A percentile compares a stretch with the other conserved stretches of the same genome.
Evolutionary conservation across 2,329 filamentous ascomycete genomes (phyloP).

Genomic region (Cladobotryum mycophilum): DNA sequence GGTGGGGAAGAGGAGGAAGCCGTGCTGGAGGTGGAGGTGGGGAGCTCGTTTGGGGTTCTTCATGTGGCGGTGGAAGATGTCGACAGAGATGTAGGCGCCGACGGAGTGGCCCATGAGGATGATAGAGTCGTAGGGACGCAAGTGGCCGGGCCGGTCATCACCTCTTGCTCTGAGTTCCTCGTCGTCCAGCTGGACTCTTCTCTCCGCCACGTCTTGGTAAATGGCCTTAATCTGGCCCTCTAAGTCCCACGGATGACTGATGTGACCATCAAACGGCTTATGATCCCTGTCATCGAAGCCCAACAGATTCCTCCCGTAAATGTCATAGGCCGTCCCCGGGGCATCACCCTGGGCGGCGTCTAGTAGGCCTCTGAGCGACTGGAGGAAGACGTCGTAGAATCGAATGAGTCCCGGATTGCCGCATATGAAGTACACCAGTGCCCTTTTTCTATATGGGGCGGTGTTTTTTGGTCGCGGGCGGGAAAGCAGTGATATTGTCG

Average conservation of each 20-base stretch:
- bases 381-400: constrained; percentile 66
- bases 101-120: constrained; percentile 70
- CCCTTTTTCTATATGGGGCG: constrained; percentile 19
- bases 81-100: constrained; percentile 64
- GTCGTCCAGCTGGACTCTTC: constrained; percentile 16
- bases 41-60: constrained; percentile 28
- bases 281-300: constrained; percentile 53
- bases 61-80: constrained; percentile 55
- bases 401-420: constrained; percentile 71
- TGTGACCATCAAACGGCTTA: constrained; percentile 33
- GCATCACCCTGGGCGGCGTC: constrained; percentile 31
- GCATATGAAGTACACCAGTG: constrained; percentile 64
- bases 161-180: too few species aligned
- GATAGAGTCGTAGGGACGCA: constrained; percentile 47
- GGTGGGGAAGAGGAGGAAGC: constrained; percentile 67
- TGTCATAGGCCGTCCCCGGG: constrained; percentile 37
- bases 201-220: constrained; percentile 31
- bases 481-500: constrained; percentile 26
- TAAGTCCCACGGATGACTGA: constrained; percentile 43
- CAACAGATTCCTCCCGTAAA: constrained; percentile 52
- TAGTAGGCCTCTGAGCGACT: constrained; percentile 48
- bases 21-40: constrained; percentile 41
- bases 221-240: constrained; percentile 46
- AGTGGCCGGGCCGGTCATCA: constrained; percentile 19
- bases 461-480: constrained; percentile 12